These are phyloP conservation scores for Lipomyces orientalis DNA, from an alignment of 805 yeast species.

Conservation along the genomic window DNA sequence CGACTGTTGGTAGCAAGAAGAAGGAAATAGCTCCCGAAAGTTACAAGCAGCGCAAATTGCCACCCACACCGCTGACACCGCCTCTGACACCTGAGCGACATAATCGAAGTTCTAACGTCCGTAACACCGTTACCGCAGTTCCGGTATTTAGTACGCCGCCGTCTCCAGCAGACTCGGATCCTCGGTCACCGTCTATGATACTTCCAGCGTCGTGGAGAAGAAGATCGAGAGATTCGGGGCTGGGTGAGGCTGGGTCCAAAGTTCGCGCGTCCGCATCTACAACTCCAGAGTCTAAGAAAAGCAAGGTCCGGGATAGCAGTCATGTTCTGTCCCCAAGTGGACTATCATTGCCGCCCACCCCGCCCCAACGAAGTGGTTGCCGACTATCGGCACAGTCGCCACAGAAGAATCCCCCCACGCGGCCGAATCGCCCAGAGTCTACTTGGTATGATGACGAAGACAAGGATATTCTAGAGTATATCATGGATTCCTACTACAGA, in stretches of 20 bases:
- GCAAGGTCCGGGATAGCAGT: neutral
- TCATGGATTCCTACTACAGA: conserved; percentile 27
- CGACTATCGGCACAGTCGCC: neutral
- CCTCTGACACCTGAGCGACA: neutral
- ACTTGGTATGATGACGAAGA: conserved; percentile 25
- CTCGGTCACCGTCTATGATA: conserved; percentile 7
- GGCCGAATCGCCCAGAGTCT: conserved; percentile 28
- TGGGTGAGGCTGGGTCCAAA: neutral
- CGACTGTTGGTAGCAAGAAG: neutral
- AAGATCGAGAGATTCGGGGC: conserved; percentile 1
- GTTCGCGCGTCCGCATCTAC: neutral
- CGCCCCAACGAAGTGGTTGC: neutral
- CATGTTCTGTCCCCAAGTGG: neutral
- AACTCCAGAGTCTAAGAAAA: conserved; percentile 1
- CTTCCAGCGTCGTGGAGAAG: conserved; percentile 8
- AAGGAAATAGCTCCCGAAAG: neutral
- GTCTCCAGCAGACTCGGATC: neutral
- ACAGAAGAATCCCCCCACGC: conserved; percentile 24
- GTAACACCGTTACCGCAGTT: neutral
- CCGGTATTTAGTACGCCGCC: neutral
- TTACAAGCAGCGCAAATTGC: neutral
- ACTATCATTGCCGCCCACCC: neutral
- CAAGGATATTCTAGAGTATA: conserved; percentile 20
- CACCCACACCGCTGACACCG: neutral
- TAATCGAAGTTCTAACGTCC: neutral